Evolutionary conservation across 495 filamentous ascomycete species (phyloP).

Genomic region (Jackrogersella multiformis): DNA sequence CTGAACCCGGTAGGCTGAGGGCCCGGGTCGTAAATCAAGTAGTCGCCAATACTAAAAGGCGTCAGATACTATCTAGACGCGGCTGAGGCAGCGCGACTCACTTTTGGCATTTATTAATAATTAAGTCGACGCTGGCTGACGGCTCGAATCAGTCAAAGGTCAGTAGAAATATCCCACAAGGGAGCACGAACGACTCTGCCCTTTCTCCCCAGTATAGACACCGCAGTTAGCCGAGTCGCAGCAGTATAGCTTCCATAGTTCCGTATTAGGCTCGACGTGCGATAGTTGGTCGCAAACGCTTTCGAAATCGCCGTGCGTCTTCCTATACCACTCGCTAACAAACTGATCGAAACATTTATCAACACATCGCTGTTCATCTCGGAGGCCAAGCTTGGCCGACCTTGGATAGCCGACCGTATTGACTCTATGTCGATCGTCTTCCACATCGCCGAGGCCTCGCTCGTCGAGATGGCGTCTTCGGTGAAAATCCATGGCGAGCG

Average conservation of each 20-base stretch:
- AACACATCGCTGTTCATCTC: conserved; percentile 35
- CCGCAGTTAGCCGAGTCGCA: conserved; percentile 58
- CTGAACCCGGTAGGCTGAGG: conserved; percentile 36
- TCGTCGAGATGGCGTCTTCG: not conserved
- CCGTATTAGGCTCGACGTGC: conserved; percentile 23
- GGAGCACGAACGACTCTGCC: conserved; percentile 56
- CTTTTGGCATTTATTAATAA: conserved; percentile 61
- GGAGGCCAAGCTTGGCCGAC: conserved; percentile 19
- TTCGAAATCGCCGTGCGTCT: conserved; percentile 12
- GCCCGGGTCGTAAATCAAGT: conserved; percentile 51
- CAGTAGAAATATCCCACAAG: not conserved
- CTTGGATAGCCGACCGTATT: not conserved
- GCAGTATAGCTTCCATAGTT: conserved; percentile 56
- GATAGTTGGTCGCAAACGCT: conserved; percentile 41
- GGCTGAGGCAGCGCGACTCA: conserved; percentile 36
- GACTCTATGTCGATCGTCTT: not conserved
- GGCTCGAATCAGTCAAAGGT: conserved; percentile 41
- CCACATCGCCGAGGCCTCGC: not conserved
- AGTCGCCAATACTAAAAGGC: conserved; percentile 48
- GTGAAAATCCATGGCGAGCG: conserved; percentile 28
- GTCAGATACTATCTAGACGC: conserved; percentile 2
- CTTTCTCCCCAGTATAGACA: conserved; percentile 47
- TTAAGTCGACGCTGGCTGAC: conserved; percentile 54
- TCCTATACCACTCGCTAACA: conserved; percentile 23
- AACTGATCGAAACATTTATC: conserved; percentile 39